These are phyloP conservation scores for Suhomyces maxii DNA, from an alignment of 1,139 yeast genomes.

Conservation along the genomic window DNA sequence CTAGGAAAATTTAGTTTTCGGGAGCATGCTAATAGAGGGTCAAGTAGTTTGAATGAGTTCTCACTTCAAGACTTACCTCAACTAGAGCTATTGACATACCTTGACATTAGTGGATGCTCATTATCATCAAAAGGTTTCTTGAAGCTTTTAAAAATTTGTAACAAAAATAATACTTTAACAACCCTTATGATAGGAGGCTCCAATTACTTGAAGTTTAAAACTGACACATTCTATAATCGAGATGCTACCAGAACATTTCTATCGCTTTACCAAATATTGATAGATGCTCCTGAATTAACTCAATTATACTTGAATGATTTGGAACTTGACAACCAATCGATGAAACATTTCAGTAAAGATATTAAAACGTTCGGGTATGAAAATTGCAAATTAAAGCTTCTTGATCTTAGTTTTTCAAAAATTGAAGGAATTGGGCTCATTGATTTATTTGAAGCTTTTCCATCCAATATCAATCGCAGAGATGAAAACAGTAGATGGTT, in stretches of 20 bases:
- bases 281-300: conserved; percentile 24
- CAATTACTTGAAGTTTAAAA: conserved; percentile 31
- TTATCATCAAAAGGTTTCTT: conserved; percentile 34
- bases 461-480: conserved; percentile 4
- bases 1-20: conserved; percentile 32
- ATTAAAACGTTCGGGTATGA: conserved; percentile 19
- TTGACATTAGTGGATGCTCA: conserved; percentile 39
- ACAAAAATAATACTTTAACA: conserved; percentile 17
- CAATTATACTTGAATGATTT: conserved; percentile 34
- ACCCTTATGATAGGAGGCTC: conserved; percentile 34
- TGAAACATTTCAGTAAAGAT: conserved; percentile 32
- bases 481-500: conserved; percentile 2
- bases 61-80: conserved; percentile 25
- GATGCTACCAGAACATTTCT: conserved; percentile 16
- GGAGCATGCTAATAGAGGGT: conserved; percentile 23
- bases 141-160: conserved; percentile 28
- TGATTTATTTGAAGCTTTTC: conserved; percentile 26
- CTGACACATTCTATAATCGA: conserved; percentile 21
- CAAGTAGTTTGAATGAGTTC: conserved; percentile 29
- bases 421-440: conserved; percentile 45
- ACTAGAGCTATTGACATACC: conserved; percentile 21
- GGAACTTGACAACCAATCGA: conserved; percentile 39
- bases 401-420: conserved; percentile 38
- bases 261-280: conserved; percentile 24
- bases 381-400: conserved; percentile 19